Percentiles rank a stretch among this genome's conserved stretches.
These are phyloP conservation scores for Xylaria multiplex DNA, from an alignment of 2,329 filamentous ascomycete species.

Conservation along the genomic window DNA sequence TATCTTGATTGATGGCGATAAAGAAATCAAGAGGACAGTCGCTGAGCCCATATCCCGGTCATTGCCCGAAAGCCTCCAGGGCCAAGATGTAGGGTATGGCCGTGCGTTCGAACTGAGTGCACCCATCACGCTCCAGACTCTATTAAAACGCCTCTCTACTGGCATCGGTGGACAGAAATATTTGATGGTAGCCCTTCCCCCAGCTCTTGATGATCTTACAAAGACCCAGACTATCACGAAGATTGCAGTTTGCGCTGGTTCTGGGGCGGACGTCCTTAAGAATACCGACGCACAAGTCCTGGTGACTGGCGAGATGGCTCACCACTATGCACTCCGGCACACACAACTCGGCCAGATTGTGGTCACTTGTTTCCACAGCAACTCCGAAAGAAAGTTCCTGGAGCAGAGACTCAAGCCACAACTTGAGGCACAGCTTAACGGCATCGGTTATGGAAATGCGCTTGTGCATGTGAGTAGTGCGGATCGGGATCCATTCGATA, in stretches of 20 bases:
- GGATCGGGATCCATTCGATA: slow-evolving; percentile 89
- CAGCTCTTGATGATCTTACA: slow-evolving; percentile 53
- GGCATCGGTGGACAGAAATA: slow-evolving; percentile 72
- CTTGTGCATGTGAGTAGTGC: slow-evolving; percentile 78
- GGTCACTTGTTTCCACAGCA: slow-evolving; percentile 89
- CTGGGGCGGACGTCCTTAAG: slow-evolving; percentile 80
- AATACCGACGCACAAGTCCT: slow-evolving; percentile 78
- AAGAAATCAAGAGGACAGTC: slow-evolving; percentile 53
- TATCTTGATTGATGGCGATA: slow-evolving; percentile 70
- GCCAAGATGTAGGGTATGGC: slow-evolving; percentile 61
- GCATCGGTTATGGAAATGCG: slow-evolving; percentile 56
- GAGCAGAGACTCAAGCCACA: slow-evolving; percentile 73
- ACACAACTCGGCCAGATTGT: slow-evolving; percentile 86
- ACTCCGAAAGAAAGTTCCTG: slow-evolving; percentile 88
- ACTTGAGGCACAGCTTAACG: slow-evolving; percentile 67
- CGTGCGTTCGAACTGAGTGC: slow-evolving; percentile 56
- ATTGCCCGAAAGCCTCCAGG: slow-evolving; percentile 55
- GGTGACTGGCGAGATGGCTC: slow-evolving; percentile 92
- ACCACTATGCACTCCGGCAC: slow-evolving; percentile 89
- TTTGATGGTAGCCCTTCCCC: slow-evolving; percentile 59
- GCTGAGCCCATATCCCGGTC: slow-evolving; percentile 57
- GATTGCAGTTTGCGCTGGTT: slow-evolving; percentile 90
- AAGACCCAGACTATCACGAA: slow-evolving; percentile 61
- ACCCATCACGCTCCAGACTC: slow-evolving; percentile 54
- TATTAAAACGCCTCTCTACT: slow-evolving; percentile 67